Evolutionary conservation across 345 rosid genomes (phyloP).

Genomic region (Linum tenue): DNA sequence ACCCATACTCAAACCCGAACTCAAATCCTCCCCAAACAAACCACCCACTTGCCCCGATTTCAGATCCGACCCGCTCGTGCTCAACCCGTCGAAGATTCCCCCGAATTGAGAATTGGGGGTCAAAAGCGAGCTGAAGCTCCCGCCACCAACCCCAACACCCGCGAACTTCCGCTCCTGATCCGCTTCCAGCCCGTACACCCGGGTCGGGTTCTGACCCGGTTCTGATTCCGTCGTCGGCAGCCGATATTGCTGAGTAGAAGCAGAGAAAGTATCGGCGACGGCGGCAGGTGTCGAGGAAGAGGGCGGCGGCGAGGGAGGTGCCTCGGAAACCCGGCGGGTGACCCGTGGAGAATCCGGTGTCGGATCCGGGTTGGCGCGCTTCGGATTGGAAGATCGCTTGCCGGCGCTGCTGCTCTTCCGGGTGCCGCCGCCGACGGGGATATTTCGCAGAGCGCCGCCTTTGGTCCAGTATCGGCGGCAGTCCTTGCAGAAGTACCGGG

Average conservation of each 20-base stretch:
- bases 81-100: slow-evolving; percentile 33
- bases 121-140: slow-evolving; percentile 53
- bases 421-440: slow-evolving; percentile 82
- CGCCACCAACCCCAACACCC: slow-evolving; percentile 23
- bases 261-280: no score
- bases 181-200: slow-evolving; percentile 38
- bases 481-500: slow-evolving; percentile 79
- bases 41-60: slow-evolving; percentile 29
- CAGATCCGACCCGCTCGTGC: slow-evolving; percentile 33
- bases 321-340: slow-evolving; percentile 16
- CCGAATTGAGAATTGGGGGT: slow-evolving; percentile 39
- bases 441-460: slow-evolving; percentile 86
- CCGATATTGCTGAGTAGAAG: no score
- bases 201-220: slow-evolving; percentile 28
- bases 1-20: slow-evolving; percentile 17
- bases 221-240: slow-evolving; percentile 9
- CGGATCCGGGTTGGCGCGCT: slow-evolving; percentile 23
- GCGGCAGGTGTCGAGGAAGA: background rate
- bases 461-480: slow-evolving; percentile 94
- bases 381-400: slow-evolving; percentile 39
- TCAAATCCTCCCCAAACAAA: slow-evolving; percentile 21
- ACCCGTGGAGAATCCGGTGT: slow-evolving; percentile 19
- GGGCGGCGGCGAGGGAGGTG: slow-evolving; percentile 7
- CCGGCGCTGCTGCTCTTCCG: slow-evolving; percentile 35
- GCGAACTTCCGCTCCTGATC: slow-evolving; percentile 1